Conservation (phyloP, 2,329 filamentous ascomycete genomes). For the Aspergillus udagawae region DNA sequence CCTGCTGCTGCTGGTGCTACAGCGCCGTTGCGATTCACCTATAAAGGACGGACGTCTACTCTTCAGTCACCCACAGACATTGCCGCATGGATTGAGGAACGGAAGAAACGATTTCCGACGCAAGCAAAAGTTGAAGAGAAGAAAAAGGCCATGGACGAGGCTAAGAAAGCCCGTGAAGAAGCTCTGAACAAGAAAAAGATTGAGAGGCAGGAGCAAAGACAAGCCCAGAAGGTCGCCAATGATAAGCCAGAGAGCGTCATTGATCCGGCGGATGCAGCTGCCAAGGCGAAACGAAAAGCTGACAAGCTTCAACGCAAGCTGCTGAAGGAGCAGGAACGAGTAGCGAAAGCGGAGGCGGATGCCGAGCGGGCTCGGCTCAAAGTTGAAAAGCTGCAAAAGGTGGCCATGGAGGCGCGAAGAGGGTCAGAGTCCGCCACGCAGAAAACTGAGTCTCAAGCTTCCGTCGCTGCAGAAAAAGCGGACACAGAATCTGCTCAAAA, state of each 20-base stretch:
- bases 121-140: conserved; percentile 61
- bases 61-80: conserved; percentile 63
- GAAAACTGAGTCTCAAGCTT: neutral
- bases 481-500: neutral
- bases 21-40: conserved; percentile 48
- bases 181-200: conserved; percentile 38
- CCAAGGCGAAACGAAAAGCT: conserved; percentile 37
- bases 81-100: conserved; percentile 73
- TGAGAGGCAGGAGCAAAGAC: conserved; percentile 32
- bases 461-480: neutral
- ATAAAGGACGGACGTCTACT: conserved; percentile 52
- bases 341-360: conserved; percentile 43
- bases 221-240: conserved; percentile 32
- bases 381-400: conserved; percentile 29
- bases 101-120: conserved; percentile 76
- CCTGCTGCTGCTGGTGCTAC: conserved; percentile 16
- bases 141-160: conserved; percentile 62
- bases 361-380: conserved; percentile 36
- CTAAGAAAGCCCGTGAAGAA: conserved; percentile 45
- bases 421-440: neutral
- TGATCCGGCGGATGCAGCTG: conserved; percentile 30
- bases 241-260: conserved; percentile 18
- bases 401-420: conserved; percentile 10
- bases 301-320: conserved; percentile 47
- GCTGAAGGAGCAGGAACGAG: conserved; percentile 60